These are phyloP conservation scores for Colletotrichum lentis DNA, from an alignment of 2,329 filamentous ascomycete genomes.

Conservation along the genomic window DNA sequence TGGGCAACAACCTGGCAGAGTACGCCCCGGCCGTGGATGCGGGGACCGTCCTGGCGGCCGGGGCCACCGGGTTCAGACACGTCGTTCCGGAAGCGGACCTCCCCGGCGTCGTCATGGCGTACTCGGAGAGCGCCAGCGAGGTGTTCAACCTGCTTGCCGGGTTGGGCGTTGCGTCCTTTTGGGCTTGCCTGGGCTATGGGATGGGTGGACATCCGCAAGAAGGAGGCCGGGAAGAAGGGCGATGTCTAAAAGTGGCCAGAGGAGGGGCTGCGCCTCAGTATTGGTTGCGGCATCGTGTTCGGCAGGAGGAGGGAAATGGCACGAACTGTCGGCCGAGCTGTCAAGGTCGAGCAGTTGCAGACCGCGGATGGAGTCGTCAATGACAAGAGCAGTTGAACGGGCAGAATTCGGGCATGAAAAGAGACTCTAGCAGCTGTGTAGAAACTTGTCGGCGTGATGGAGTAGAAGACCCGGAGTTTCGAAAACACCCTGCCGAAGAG, in stretches of 20 bases:
- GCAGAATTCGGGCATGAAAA: no score
- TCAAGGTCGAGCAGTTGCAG: no score
- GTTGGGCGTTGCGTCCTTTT: constrained; percentile 46
- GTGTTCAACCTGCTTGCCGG: constrained; percentile 47
- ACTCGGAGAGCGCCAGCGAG: constrained; percentile 47
- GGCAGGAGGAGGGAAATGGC: no score
- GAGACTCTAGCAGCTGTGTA: no score
- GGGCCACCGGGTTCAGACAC: constrained; percentile 51
- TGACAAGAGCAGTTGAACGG: no score
- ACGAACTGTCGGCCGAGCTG: no score
- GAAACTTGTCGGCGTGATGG: no score
- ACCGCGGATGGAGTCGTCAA: no score
- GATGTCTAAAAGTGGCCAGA: neutral
- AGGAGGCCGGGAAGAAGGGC: constrained; percentile 33
- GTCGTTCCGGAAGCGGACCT: constrained; percentile 47
- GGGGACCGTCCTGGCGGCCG: constrained; percentile 50
- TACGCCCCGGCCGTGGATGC: constrained; percentile 46
- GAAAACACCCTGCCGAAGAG: no score
- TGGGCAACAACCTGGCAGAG: constrained; percentile 8
- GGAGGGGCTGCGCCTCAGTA: fast-evolving
- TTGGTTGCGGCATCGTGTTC: neutral
- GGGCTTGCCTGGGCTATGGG: constrained; percentile 55
- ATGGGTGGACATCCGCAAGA: constrained; percentile 55
- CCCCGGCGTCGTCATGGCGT: constrained; percentile 50
- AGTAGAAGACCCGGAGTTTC: no score